Conservation (phyloP, 345 rosid species). For the Mangifera indica region DNA sequence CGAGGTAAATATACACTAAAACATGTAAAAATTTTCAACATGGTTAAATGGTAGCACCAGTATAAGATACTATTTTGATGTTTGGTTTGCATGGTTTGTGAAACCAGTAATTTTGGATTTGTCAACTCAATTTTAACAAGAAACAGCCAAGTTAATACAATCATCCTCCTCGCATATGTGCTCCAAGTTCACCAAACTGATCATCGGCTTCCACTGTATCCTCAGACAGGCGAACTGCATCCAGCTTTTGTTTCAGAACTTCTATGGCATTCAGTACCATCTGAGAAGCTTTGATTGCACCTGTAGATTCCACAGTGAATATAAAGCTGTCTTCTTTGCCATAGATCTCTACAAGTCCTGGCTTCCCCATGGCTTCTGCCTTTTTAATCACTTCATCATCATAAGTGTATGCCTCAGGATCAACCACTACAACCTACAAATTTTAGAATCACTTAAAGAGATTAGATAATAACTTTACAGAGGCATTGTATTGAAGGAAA, state of each 20-base stretch:
- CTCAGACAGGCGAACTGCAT: conserved; percentile 85
- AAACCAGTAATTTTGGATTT: not conserved
- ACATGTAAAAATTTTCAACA: no score
- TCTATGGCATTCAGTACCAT: conserved; percentile 86
- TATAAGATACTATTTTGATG: no score
- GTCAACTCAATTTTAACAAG: not conserved
- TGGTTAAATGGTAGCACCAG: not conserved
- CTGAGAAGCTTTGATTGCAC: conserved; percentile 88
- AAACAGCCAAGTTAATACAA: not conserved
- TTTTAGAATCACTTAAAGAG: not conserved
- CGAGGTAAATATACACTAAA: no score
- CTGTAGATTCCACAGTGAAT: conserved; percentile 92
- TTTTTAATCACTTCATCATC: conserved; percentile 92
- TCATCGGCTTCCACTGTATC: conserved; percentile 97
- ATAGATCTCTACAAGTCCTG: conserved; percentile 81
- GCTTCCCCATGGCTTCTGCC: conserved; percentile 89
- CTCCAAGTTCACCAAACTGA: conserved; percentile 98
- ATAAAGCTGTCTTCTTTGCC: conserved; percentile 84
- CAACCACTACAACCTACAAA: conserved; percentile 68
- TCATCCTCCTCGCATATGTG: conserved; percentile 95
- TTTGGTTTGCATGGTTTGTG: not conserved
- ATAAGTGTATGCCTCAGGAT: conserved; percentile 86
- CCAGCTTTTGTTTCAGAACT: conserved; percentile 80
- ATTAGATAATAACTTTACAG: not conserved
- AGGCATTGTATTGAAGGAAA: not conserved